These are phyloP conservation scores for Solanum tarapatanum DNA, from an alignment of 257 asterid genomes.

Conservation along the genomic window DNA sequence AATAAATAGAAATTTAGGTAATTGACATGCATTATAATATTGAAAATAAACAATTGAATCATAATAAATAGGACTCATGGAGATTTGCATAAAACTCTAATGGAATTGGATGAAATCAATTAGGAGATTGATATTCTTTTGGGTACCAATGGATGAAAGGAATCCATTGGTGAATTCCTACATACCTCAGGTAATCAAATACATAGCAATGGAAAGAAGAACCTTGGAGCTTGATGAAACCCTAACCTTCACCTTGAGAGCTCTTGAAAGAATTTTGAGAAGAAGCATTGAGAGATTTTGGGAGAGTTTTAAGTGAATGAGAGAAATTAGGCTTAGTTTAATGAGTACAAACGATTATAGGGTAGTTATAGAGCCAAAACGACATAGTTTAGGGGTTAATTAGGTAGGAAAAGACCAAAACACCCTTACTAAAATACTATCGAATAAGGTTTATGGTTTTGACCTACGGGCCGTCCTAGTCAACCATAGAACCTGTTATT, in stretches of 20 bases:
- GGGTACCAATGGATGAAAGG: no score
- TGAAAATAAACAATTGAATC: no score
- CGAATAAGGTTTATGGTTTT: background rate
- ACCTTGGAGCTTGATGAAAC: background rate
- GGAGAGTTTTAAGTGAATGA: background rate
- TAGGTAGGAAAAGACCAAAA: background rate
- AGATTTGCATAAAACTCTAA: no score
- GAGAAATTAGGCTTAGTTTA: background rate
- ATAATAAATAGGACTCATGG: no score
- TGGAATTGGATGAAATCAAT: no score
- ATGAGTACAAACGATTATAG: background rate
- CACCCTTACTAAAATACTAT: background rate
- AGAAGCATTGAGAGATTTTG: background rate
- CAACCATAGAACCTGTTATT: background rate
- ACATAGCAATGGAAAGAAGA: background rate
- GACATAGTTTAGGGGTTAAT: background rate
- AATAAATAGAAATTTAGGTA: no score
- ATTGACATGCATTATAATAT: no score
- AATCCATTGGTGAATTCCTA: no score
- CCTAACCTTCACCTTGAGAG: background rate
- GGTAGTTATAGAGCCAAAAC: background rate
- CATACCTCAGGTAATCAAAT: no score
- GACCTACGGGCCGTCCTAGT: background rate
- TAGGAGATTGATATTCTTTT: no score
- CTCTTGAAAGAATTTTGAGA: background rate